Evolutionary conservation across 768 basidiomycete species (phyloP).

Genomic region (Hygrocybe punicea): DNA sequence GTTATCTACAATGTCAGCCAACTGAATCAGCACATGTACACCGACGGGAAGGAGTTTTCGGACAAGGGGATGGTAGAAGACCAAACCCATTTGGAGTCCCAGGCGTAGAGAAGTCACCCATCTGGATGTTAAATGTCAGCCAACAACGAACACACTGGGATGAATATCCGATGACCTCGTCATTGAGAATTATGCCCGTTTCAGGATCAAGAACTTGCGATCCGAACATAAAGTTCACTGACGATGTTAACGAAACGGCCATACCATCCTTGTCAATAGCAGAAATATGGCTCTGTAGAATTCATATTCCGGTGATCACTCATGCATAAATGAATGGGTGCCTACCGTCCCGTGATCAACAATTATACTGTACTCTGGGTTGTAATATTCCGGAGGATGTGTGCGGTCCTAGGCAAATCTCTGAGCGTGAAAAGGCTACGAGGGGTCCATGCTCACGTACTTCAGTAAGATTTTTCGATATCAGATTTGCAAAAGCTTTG

Average conservation of each 20-base stretch:
- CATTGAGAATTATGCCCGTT: slow-evolving; percentile 87
- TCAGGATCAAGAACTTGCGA: slow-evolving; percentile 81
- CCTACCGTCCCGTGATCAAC: slow-evolving; percentile 85
- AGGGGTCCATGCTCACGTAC: slow-evolving; percentile 43
- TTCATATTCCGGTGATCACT: background rate
- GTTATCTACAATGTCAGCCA: slow-evolving; percentile 53
- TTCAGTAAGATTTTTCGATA: slow-evolving; percentile 75
- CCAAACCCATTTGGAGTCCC: slow-evolving; percentile 83
- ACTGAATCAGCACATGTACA: background rate
- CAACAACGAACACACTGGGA: background rate
- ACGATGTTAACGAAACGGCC: slow-evolving; percentile 83
- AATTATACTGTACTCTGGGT: slow-evolving; percentile 72
- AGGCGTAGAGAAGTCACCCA: slow-evolving; percentile 92
- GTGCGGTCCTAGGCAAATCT: slow-evolving; percentile 59
- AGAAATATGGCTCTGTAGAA: slow-evolving; percentile 73
- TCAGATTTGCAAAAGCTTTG: slow-evolving; percentile 60
- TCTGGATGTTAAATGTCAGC: slow-evolving; percentile 35
- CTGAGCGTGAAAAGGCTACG: background rate
- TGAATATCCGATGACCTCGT: slow-evolving; percentile 59
- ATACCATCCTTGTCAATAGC: slow-evolving; percentile 81
- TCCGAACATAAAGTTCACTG: slow-evolving; percentile 88
- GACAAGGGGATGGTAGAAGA: slow-evolving; percentile 77
- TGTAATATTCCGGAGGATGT: slow-evolving; percentile 78
- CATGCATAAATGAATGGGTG: slow-evolving; percentile 1
- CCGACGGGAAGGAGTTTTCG: slow-evolving; percentile 18